Conservation (phyloP, 306 rosid genomes). For the Pueraria montana region DNA sequence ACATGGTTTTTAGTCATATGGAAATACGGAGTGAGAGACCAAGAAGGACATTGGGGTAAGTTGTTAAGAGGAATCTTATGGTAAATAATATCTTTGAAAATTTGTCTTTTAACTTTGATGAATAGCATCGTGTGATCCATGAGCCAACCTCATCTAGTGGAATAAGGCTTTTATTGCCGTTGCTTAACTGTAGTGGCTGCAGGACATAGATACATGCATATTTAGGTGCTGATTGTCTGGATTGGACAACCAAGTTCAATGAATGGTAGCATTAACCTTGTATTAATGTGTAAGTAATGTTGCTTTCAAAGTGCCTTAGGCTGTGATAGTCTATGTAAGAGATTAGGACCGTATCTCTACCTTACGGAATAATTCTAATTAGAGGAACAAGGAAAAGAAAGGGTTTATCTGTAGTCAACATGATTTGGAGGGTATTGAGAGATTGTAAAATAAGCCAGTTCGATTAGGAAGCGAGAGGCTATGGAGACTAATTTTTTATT, state of each 20-base stretch:
- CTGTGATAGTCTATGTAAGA: slow-evolving; percentile 5
- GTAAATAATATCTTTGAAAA: not conserved
- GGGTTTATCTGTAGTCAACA: slow-evolving; percentile 9
- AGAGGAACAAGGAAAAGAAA: not conserved
- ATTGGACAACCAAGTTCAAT: slow-evolving; percentile 8
- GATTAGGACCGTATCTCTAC: not conserved
- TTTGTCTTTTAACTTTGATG: not conserved
- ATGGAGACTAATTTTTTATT: slow-evolving; percentile 21
- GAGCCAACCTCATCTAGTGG: not conserved
- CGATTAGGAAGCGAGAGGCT: slow-evolving; percentile 22
- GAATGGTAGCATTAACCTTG: slow-evolving; percentile 12
- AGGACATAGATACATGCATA: not conserved
- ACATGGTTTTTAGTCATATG: not conserved
- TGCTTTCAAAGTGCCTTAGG: slow-evolving; percentile 16
- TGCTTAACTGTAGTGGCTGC: slow-evolving; percentile 13
- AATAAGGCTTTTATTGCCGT: not conserved
- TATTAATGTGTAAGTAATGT: not conserved
- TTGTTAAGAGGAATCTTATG: not conserved
- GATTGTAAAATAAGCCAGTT: slow-evolving; percentile 17
- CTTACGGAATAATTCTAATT: slow-evolving; percentile 14
- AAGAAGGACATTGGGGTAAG: not conserved
- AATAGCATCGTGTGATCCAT: not conserved
- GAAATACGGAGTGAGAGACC: not conserved
- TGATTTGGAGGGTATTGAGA: slow-evolving; percentile 9
- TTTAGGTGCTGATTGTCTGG: slow-evolving; percentile 20